These are phyloP conservation scores for Beta macrorhiza DNA, from an alignment of 179 eudicot genomes.

Conservation along the genomic window DNA sequence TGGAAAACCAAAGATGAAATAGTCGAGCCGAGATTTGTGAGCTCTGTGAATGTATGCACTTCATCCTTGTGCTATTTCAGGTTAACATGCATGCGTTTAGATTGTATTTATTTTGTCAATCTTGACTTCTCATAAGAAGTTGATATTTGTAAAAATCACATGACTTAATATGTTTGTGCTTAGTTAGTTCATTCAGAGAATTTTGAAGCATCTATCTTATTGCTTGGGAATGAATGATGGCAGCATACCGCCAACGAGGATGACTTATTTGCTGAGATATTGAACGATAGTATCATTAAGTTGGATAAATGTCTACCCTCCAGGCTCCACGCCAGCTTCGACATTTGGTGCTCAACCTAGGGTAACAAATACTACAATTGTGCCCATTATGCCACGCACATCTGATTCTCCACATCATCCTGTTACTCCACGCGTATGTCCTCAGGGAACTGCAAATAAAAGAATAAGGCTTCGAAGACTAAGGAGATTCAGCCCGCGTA, in stretches of 20 bases:
- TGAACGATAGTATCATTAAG: slow-evolving; percentile 63
- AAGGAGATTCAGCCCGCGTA: slow-evolving; percentile 13
- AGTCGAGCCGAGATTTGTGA: slow-evolving; percentile 33
- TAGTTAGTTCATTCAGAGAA: too few relatives aligned
- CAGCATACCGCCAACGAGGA: slow-evolving; percentile 37
- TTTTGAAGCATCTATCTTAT: neutral
- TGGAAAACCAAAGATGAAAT: slow-evolving; percentile 30
- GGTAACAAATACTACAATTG: slow-evolving; percentile 1
- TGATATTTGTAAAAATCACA: too few relatives aligned
- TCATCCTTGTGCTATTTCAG: too few relatives aligned
- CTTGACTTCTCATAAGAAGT: too few relatives aligned
- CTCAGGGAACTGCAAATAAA: slow-evolving; percentile 50
- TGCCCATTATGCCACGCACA: slow-evolving; percentile 23
- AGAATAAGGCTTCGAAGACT: slow-evolving; percentile 39
- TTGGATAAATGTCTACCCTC: slow-evolving; percentile 46
- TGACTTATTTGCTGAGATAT: slow-evolving; percentile 65
- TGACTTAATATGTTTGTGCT: too few relatives aligned
- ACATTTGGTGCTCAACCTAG: slow-evolving; percentile 13
- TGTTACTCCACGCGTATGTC: slow-evolving; percentile 4
- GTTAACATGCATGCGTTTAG: too few relatives aligned
- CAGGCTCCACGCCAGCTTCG: neutral
- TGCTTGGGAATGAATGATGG: slow-evolving; percentile 18
- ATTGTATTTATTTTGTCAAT: too few relatives aligned
- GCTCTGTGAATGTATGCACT: slow-evolving; percentile 14
- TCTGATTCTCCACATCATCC: slow-evolving; percentile 17